These are phyloP conservation scores for Boechera stricta DNA, from an alignment of 345 rosid species.

Conservation along the genomic window DNA sequence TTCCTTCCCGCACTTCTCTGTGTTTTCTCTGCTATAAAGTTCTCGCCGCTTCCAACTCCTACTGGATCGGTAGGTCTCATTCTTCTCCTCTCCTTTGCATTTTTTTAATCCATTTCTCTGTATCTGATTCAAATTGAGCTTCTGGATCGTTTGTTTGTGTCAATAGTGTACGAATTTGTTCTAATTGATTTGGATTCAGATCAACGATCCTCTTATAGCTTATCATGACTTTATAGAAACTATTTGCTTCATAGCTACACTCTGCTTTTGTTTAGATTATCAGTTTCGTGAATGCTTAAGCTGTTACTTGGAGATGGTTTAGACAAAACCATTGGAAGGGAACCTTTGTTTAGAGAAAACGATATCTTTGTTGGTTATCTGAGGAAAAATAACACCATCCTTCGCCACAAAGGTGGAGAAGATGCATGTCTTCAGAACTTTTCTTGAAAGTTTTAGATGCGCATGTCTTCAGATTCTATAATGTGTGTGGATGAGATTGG, in stretches of 20 bases:
- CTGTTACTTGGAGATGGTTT: too few species aligned
- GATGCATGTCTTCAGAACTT: too few species aligned
- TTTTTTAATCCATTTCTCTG: neutral
- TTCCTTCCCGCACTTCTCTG: constrained; percentile 81
- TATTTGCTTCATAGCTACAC: neutral
- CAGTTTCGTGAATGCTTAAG: too few species aligned
- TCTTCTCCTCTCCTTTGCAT: neutral
- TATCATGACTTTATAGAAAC: neutral
- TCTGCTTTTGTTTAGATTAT: neutral
- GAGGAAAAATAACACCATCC: too few species aligned
- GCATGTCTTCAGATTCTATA: too few species aligned
- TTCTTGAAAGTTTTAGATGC: too few species aligned
- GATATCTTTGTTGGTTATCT: too few species aligned
- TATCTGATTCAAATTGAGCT: neutral
- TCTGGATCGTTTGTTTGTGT: neutral
- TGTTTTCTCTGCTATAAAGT: constrained; percentile 73
- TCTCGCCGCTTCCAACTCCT: constrained; percentile 89
- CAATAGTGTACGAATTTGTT: neutral
- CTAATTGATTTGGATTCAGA: neutral
- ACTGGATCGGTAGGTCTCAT: constrained; percentile 82
- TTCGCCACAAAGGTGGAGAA: too few species aligned
- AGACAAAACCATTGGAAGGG: too few species aligned
- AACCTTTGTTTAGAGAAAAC: too few species aligned
- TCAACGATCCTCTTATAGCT: neutral
- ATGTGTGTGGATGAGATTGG: too few species aligned